Evolutionary conservation across 2,329 filamentous ascomycete genomes (phyloP).

Genomic region (Ceratocystis cacaofunesta): DNA sequence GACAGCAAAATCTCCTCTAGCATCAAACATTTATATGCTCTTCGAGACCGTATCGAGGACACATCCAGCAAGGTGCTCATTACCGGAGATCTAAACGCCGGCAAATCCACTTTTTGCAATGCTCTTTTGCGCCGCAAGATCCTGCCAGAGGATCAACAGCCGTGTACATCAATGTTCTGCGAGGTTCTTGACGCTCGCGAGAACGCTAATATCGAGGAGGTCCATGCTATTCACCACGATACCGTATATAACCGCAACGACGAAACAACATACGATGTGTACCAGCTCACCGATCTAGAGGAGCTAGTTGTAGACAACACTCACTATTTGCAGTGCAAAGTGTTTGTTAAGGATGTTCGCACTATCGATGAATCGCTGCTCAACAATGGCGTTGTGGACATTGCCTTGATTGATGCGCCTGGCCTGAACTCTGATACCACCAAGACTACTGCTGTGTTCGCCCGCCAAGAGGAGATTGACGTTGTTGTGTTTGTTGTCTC

Average conservation of each 20-base stretch:
- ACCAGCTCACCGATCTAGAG: constrained; percentile 61
- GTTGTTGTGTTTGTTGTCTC: constrained; percentile 98
- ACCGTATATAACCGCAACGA: constrained; percentile 71
- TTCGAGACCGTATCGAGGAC: constrained; percentile 91
- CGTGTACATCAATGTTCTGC: constrained; percentile 96
- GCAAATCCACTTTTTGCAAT: constrained; percentile 98
- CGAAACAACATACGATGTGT: constrained; percentile 88
- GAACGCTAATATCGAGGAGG: constrained; percentile 83
- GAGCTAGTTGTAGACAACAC: constrained; percentile 80
- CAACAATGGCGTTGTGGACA: constrained; percentile 96
- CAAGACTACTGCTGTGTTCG: constrained; percentile 94
- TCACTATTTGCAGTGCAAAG: constrained; percentile 85
- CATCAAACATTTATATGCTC: constrained; percentile 71
- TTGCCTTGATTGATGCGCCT: constrained; percentile 90
- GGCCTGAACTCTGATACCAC: constrained; percentile 91
- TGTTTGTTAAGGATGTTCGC: constrained; percentile 84
- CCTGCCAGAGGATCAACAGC: constrained; percentile 90
- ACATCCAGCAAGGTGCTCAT: constrained; percentile 93
- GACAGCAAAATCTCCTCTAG: constrained; percentile 92
- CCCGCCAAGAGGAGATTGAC: constrained; percentile 93
- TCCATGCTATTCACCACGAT: constrained; percentile 83
- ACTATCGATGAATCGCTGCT: constrained; percentile 83
- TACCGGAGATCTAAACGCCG: constrained; percentile 90
- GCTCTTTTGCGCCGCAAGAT: constrained; percentile 86
- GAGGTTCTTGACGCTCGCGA: constrained; percentile 87